phyloP scores from a whole-genome alignment of 2,329 filamentous ascomycete genomes.

The Colletotrichum abscissum region DNA sequence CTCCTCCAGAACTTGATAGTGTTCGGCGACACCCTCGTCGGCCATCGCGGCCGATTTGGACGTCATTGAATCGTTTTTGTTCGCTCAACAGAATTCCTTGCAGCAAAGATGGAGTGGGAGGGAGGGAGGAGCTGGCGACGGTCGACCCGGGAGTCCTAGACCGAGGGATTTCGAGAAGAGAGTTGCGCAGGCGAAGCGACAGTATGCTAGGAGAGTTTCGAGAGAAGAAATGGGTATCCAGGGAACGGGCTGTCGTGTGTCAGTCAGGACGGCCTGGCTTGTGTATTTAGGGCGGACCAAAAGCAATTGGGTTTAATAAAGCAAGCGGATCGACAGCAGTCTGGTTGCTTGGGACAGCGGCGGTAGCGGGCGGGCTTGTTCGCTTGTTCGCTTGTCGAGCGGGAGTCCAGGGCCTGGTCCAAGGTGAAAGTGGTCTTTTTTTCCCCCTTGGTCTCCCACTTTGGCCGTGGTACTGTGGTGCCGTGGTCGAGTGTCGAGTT shows the following conservation, averaged over 20 bases:
- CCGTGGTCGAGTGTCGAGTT: conserved; percentile 33
- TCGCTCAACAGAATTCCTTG: conserved; percentile 14
- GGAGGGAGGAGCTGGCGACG: conserved; percentile 30
- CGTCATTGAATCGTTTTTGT: conserved; percentile 25
- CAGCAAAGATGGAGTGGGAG: conserved; percentile 27
- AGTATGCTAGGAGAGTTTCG: conserved; percentile 29
- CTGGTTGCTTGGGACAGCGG: conserved; percentile 36
- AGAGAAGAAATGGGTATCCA: conserved; percentile 35
- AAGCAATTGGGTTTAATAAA: conserved; percentile 34
- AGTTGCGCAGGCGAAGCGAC: conserved; percentile 12
- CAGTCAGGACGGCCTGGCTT: conserved; percentile 35
- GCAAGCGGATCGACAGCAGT: conserved; percentile 21
- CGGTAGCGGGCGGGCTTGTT: conserved; percentile 11
- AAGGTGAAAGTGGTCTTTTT: conserved; percentile 11
- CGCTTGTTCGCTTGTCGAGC: conserved; percentile 15
- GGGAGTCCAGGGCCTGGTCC: conserved; percentile 22
- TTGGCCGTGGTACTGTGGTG: conserved; percentile 1
- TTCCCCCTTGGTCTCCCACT: not conserved
- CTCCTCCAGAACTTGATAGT: conserved; percentile 96
- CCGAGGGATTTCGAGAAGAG: conserved; percentile 28
- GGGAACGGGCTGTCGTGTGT: conserved; percentile 32
- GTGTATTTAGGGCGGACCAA: conserved; percentile 30
- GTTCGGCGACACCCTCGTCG: conserved; percentile 78
- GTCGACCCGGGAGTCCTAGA: conserved; percentile 29
- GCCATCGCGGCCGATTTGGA: conserved; percentile 55